Evolutionary conservation across 495 filamentous ascomycete species (phyloP), one percentile per base, ranked within the genome.

Genomic region (Tuber brumale): DNA sequence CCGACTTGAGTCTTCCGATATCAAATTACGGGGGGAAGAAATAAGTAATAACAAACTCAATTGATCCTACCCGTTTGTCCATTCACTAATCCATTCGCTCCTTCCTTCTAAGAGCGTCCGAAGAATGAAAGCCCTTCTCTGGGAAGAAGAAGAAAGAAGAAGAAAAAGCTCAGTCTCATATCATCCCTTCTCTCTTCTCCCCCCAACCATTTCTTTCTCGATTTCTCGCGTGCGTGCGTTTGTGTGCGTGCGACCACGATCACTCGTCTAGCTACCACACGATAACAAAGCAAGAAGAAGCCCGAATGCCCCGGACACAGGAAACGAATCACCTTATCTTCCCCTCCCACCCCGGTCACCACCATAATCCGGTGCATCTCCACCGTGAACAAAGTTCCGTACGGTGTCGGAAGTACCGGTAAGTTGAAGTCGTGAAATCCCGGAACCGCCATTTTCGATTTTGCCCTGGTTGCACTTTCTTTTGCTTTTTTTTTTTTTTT

Each of bases 231-330:
- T 8, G 57, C 1, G 57, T 31, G 57, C 9, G n/a, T 0, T n/a
- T 31, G 51, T 16, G 51, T 61, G 51, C 57, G 57, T 66, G 57
- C 57, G 57, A 66, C 57, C 57, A 35, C 57, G 57, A 66, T 66
- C 57, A 66, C 57, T 66, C 57, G 57, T 18, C 51, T 27, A 27
- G 5, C 51, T 4, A 61, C 51, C 9, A 14, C 10, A 14, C 23
- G 51, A 61, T 61, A 61, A 61, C n/a, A 61, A 61, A 61, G n/a
- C 51, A 16, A 61, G 10, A n/a, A 7, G n/a, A 61, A 61, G 27
- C 51, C n/a, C n/a, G n/a, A 31, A 61, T 27, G 27, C 51, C 51
- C 10, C n/a, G 10, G 48, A 23, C 37, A 61, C 23, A 61, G 51
- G 51, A 61, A n/a, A n/a, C 21, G n/a, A 61, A 61, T 61, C 51